These are phyloP conservation scores for Metarhizium robertsii DNA, from an alignment of 2,329 filamentous ascomycete species.

Conservation along the genomic window DNA sequence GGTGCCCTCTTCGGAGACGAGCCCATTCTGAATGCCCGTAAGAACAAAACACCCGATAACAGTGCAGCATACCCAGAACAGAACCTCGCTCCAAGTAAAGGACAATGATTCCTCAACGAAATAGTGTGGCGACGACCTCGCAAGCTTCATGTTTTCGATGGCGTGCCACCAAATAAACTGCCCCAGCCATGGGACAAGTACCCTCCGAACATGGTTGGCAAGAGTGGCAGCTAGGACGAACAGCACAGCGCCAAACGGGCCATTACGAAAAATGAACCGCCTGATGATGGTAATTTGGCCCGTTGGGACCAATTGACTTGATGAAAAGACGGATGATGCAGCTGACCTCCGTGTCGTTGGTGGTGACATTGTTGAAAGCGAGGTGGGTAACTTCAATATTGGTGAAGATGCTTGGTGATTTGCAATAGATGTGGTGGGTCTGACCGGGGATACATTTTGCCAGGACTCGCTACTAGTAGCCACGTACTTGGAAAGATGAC, in stretches of 20 bases:
- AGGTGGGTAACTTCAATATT: too few species aligned
- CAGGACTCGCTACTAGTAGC: too few species aligned
- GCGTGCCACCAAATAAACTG: slow-evolving; percentile 21
- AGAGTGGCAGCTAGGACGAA: slow-evolving; percentile 25
- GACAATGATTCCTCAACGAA: slow-evolving; percentile 20
- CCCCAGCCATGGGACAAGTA: slow-evolving; percentile 20
- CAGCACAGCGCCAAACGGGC: slow-evolving; percentile 14
- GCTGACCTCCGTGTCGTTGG: background rate
- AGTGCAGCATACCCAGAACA: slow-evolving; percentile 1
- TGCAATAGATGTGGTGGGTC: too few species aligned
- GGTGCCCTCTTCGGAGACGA: background rate
- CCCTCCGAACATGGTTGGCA: slow-evolving; percentile 28
- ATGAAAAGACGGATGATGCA: background rate
- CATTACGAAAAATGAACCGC: slow-evolving; percentile 14
- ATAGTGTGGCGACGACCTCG: slow-evolving; percentile 23
- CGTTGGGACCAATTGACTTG: background rate
- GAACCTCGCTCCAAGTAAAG: slow-evolving; percentile 6
- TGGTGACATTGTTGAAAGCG: background rate
- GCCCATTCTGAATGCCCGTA: background rate
- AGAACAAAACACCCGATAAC: background rate
- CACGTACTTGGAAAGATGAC: too few species aligned
- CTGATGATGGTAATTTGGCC: background rate
- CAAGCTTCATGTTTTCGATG: slow-evolving; percentile 25
- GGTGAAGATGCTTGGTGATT: too few species aligned
- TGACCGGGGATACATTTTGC: too few species aligned